These are phyloP conservation scores for Saitozyma podzolica DNA, from an alignment of 768 basidiomycete species.

Conservation along the genomic window DNA sequence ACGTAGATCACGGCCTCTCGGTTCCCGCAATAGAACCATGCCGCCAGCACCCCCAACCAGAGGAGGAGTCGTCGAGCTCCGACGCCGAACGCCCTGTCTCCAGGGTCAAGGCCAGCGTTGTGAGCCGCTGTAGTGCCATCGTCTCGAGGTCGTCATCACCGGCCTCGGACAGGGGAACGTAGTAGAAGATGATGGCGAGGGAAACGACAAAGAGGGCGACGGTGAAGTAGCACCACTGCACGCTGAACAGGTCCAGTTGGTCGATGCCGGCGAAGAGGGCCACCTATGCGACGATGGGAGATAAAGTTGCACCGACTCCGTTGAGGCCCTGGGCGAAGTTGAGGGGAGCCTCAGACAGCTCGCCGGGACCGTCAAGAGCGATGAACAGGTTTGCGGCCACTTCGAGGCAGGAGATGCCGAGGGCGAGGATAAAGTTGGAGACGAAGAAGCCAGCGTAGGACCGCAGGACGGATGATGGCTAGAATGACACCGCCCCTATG, in stretches of 20 bases:
- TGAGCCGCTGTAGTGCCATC: conserved; percentile 24
- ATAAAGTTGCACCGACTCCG: conserved; percentile 35
- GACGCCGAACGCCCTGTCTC: conserved; percentile 18
- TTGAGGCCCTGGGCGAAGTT: conserved; percentile 50
- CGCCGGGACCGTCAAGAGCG: conserved; percentile 46
- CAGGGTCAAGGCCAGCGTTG: conserved; percentile 23
- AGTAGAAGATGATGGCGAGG: conserved; percentile 47
- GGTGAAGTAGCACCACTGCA: conserved; percentile 49
- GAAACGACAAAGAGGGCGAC: conserved; percentile 43
- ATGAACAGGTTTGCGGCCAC: conserved; percentile 49
- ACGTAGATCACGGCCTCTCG: conserved; percentile 40
- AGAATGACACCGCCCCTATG: conserved; percentile 48
- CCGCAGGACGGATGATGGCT: conserved; percentile 43
- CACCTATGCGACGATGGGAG: conserved; percentile 38
- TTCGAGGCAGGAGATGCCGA: conserved; percentile 44
- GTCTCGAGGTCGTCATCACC: conserved; percentile 41
- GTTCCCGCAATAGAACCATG: conserved; percentile 41
- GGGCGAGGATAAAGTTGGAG: conserved; percentile 44
- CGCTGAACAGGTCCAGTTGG: conserved; percentile 31
- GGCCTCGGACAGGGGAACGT: conserved; percentile 43
- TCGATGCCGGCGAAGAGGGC: conserved; percentile 31
- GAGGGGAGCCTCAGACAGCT: conserved; percentile 40
- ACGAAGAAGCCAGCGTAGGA: conserved; percentile 46
- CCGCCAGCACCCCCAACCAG: conserved; percentile 23
- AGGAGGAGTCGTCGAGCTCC: conserved; percentile 21